Evolutionary conservation across 345 rosid species (phyloP).

Genomic region (Rhodamnia rubescens): DNA sequence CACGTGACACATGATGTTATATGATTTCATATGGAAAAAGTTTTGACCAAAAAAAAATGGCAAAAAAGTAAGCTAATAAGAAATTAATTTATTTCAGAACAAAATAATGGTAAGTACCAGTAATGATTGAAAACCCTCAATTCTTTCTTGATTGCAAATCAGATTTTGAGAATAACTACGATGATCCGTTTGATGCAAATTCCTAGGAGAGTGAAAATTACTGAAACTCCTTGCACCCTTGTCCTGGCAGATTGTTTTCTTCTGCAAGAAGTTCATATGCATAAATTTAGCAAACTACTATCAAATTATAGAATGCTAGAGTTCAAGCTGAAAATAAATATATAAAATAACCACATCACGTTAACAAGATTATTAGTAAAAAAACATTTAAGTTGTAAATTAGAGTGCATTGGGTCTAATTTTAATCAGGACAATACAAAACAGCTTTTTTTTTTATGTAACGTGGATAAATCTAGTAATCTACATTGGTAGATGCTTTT

Average conservation of each 20-base stretch:
- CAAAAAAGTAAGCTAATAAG: neutral
- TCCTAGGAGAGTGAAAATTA: neutral
- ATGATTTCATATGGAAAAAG: neutral
- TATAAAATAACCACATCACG: no score
- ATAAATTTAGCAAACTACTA: neutral
- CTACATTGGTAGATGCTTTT: neutral
- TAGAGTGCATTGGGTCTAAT: neutral
- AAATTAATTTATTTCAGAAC: neutral
- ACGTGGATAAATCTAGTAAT: neutral
- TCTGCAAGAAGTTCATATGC: neutral
- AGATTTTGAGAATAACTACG: neutral
- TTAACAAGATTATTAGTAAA: neutral
- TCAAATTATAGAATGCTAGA: neutral
- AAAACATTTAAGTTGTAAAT: no score
- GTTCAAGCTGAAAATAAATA: neutral
- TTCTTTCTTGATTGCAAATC: neutral
- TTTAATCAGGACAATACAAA: neutral
- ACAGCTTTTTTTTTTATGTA: neutral
- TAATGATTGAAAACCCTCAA: neutral
- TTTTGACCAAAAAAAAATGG: no score
- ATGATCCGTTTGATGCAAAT: neutral
- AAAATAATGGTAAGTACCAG: neutral
- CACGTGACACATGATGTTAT: neutral
- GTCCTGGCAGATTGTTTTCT: neutral
- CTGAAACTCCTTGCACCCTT: neutral